Percentiles rank a stretch among this genome's conserved stretches.
Conservation (phyloP, 192 early-diverging fungal genomes). For the Backusella morwellensis region DNA sequence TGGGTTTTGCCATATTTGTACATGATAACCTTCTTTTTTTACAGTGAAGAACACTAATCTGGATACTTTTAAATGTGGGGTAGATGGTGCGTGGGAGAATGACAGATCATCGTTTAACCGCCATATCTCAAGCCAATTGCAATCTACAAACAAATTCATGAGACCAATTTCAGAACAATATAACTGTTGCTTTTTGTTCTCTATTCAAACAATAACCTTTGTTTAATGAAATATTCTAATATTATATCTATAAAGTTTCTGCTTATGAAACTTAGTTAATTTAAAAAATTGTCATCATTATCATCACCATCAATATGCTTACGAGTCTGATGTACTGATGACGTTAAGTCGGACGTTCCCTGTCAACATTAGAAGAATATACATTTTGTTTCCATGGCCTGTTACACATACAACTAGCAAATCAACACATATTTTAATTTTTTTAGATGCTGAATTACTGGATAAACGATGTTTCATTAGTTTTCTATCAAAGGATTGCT, state of each 20-base stretch:
- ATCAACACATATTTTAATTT: background rate
- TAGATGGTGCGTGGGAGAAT: slow-evolving; percentile 5
- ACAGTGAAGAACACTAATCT: background rate
- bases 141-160: background rate
- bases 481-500: background rate
- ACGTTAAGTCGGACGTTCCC: background rate
- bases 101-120: background rate
- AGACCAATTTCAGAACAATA: background rate
- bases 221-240: background rate
- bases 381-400: background rate
- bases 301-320: background rate
- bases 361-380: background rate
- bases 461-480: slow-evolving; percentile 1
- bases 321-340: background rate
- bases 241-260: background rate
- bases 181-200: background rate
- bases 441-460: background rate
- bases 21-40: background rate
- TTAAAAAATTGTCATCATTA: background rate
- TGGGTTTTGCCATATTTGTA: slow-evolving; percentile 4
- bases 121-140: background rate
- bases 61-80: slow-evolving; percentile 4
- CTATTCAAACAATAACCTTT: background rate
- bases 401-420: background rate
- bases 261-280: background rate